Percentiles rank a stretch among this genome's conserved stretches.
These are phyloP conservation scores for Globisporangium takayamanum DNA, from an alignment of 352 stramenopile species.

Conservation along the genomic window DNA sequence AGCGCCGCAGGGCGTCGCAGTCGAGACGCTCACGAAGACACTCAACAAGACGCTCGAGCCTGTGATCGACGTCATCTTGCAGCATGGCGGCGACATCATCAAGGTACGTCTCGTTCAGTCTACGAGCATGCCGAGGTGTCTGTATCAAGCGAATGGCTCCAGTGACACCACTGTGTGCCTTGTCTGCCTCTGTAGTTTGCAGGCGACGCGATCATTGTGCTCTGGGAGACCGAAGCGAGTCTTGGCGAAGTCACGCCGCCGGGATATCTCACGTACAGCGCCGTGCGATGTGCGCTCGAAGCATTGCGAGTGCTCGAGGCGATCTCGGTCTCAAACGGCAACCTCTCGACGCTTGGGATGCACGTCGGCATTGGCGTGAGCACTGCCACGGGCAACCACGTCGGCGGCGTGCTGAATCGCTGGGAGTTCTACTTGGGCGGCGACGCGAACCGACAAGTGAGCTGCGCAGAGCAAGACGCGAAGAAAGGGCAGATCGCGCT, in stretches of 20 bases:
- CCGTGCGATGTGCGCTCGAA: conserved; percentile 51
- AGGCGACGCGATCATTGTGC: conserved; percentile 70
- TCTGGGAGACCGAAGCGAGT: conserved; percentile 71
- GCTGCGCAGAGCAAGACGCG: conserved; percentile 56
- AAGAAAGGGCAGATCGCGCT: conserved; percentile 69
- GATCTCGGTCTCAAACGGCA: conserved; percentile 16
- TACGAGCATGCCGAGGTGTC: no score
- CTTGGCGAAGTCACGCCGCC: conserved; percentile 22
- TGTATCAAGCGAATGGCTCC: not conserved
- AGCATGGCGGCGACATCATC: conserved; percentile 74
- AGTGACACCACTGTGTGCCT: no score
- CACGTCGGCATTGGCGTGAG: conserved; percentile 81
- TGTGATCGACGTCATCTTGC: conserved; percentile 71
- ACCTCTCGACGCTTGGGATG: conserved; percentile 51
- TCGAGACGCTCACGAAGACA: conserved; percentile 66
- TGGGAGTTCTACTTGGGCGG: conserved; percentile 87
- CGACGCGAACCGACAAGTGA: conserved; percentile 80
- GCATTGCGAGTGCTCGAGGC: conserved; percentile 36
- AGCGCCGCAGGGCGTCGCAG: conserved; percentile 47
- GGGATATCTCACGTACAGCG: conserved; percentile 49
- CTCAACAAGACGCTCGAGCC: conserved; percentile 77
- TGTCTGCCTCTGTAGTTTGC: conserved; percentile 29
- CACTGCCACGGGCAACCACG: conserved; percentile 67
- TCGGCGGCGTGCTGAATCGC: conserved; percentile 72
- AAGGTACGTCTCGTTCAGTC: conserved; percentile 21